Percentiles rank a stretch among this genome's conserved stretches.
phyloP scores from a whole-genome alignment of 257 asterid genomes.

The Solanum tarijense region DNA sequence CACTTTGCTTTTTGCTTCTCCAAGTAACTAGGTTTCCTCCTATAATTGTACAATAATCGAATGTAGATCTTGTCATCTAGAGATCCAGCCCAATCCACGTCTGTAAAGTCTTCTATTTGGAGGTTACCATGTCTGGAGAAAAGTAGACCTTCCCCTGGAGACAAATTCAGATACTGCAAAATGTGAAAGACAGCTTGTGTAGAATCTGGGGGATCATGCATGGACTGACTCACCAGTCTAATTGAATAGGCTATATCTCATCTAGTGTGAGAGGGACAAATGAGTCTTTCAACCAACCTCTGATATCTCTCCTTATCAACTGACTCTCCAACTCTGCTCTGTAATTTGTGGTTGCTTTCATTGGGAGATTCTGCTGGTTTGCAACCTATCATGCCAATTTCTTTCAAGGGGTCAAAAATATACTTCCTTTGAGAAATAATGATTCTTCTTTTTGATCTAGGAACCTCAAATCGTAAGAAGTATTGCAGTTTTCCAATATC shows the following conservation, averaged over 20 bases:
- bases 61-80: background rate
- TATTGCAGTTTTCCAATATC: background rate
- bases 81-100: background rate
- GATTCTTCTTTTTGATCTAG: background rate
- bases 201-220: background rate
- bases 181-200: background rate
- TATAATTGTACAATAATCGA: background rate
- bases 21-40: background rate
- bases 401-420: background rate
- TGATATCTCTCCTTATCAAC: background rate
- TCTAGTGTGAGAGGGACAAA: background rate
- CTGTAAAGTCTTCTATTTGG: background rate
- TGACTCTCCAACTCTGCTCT: background rate
- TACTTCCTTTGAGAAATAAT: background rate
- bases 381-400: background rate
- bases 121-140: background rate
- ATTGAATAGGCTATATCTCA: background rate
- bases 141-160: background rate
- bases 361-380: background rate
- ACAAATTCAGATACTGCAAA: background rate
- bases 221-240: background rate
- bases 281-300: background rate
- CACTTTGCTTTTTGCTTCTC: background rate
- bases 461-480: background rate
- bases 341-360: background rate